Evolutionary conservation across 805 yeast genomes (phyloP).

Genomic region (Ogataea degrootiae): DNA sequence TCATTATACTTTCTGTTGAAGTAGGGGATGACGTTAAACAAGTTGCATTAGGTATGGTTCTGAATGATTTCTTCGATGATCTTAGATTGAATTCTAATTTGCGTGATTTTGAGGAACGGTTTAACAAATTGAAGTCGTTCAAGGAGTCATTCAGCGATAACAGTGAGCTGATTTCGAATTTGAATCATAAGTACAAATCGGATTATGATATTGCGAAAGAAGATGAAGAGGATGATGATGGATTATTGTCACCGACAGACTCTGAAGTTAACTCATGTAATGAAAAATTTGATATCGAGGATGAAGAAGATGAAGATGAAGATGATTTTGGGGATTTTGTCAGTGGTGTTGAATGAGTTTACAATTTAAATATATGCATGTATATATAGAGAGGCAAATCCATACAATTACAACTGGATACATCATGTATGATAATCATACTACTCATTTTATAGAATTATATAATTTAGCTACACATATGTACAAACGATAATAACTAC

Average conservation of each 20-base stretch:
- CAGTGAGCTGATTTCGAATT: constrained; percentile 3
- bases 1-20: constrained; percentile 13
- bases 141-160: constrained; percentile 7
- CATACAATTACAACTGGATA: too few relatives aligned
- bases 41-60: constrained; percentile 24
- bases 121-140: constrained; percentile 11
- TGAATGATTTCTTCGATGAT: constrained; percentile 25
- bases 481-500: neutral
- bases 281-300: constrained; percentile 3
- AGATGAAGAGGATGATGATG: constrained; percentile 1
- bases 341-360: constrained; percentile 4
- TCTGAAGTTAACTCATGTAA: neutral
- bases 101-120: constrained; percentile 16
- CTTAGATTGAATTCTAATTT: constrained; percentile 15
- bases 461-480: too few relatives aligned
- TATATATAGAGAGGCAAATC: too few relatives aligned
- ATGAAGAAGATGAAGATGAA: constrained; percentile 5
- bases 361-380: neutral
- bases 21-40: constrained; percentile 5
- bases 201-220: constrained; percentile 1
- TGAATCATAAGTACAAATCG: constrained; percentile 7
- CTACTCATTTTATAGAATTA: too few relatives aligned
- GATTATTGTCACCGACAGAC: neutral
- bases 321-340: constrained; percentile 30
- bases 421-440: too few relatives aligned